Evolutionary conservation across 2,329 filamentous ascomycete genomes (phyloP).

Genomic region (Phaeophleospora eucalypticola): DNA sequence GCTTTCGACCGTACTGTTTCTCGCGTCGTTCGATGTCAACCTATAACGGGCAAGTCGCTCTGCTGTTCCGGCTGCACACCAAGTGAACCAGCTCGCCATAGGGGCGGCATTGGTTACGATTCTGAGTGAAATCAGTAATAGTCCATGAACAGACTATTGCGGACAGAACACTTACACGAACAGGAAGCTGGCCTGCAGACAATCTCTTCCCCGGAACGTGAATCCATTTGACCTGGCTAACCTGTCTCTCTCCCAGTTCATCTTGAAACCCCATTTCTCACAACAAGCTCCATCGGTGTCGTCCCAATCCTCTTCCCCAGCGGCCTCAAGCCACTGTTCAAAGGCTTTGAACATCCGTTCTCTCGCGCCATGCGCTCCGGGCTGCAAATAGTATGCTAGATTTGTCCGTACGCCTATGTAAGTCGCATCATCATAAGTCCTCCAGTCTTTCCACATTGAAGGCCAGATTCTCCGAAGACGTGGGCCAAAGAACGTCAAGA

Average conservation of each 20-base stretch:
- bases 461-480: constrained; percentile 9
- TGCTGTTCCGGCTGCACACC: constrained; percentile 6
- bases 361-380: constrained; percentile 6
- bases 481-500: constrained; percentile 11
- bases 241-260: constrained; percentile 13
- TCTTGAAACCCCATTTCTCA: constrained; percentile 11
- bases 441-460: constrained; percentile 14
- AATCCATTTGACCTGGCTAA: constrained; percentile 7
- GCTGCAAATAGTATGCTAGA: constrained; percentile 7
- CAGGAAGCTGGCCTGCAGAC: constrained; percentile 14
- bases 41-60: constrained; percentile 5
- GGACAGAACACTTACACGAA: constrained; percentile 11
- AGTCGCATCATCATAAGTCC: constrained; percentile 6
- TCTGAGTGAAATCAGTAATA: not conserved
- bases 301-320: not conserved
- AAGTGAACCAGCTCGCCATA: constrained; percentile 8
- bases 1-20: too few species aligned
- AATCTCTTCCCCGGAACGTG: constrained; percentile 8
- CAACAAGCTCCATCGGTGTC: constrained; percentile 9
- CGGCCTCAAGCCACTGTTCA: constrained; percentile 8
- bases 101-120: constrained; percentile 9
- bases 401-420: constrained; percentile 13
- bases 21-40: too few species aligned
- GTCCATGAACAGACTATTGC: too few species aligned
- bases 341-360: constrained; percentile 12